Base-by-base conservation (phyloP, 805 yeast species). In the Hanseniaspora jakobsenii region DNA sequence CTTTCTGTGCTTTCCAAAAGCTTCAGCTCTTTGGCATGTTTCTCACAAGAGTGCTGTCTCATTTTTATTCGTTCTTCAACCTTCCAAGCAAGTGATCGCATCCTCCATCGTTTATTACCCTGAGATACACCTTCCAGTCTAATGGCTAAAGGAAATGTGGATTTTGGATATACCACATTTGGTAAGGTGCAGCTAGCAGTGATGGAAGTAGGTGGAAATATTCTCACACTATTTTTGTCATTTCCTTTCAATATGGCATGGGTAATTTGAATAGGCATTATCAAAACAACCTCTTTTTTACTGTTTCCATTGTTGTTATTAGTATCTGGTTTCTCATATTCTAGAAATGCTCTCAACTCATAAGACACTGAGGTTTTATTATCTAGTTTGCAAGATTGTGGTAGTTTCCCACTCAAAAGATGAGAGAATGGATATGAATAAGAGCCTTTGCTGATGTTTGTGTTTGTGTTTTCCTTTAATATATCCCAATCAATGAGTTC, bases 381-480 rank as follows among this genome's bases (percentile, higher is more conserved):
- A 40, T 64, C 65, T 0, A 73, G 55, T 7, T 63, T 54, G 27
- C 77, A 60, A 1, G 94, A 73, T 1, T 94, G 84, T 0, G 97
- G 95, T 24, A 86, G 60, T 19, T 81, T 68, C 0, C 99, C 98
- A 0, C 95, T 94, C 7, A 91, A 58, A 32, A 91, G 64, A 58
- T 85, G 86, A 17, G 94, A 80, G 57, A 91, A 89, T 1, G 98
- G 99, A 59, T 83, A 91, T 1, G 82, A 85, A 55, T 91, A 95
- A 14, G 70, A 66, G 1, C 89, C 91, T 14, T 32, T 28, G 6
- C 14, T 37, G 3, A 32, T 27, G 13, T 9, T 16, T 12, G 17
- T 73, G n/a, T 71, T 66, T 1, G 75, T 67, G 0, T 74, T 66
- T 24, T 69, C 67, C 4, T 73, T 65, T 47, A 91, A 68, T 9